phyloP scores from a whole-genome alignment of 106 monocot species.

The Acorus gramineus region DNA sequence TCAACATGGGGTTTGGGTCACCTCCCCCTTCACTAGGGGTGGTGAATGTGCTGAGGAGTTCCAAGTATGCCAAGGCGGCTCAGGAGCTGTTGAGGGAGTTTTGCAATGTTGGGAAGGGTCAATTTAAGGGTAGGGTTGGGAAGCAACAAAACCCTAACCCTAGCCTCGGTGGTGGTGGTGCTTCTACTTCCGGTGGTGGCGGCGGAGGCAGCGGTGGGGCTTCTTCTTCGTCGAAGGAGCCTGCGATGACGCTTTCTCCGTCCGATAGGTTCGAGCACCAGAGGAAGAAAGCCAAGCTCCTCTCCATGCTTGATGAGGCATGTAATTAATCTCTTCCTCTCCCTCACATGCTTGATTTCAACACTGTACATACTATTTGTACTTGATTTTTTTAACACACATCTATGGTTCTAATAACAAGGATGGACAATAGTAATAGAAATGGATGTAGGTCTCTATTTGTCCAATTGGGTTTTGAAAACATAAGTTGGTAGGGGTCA shows the following conservation, averaged over 20 bases:
- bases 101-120: constrained; percentile 75
- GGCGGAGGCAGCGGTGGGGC: constrained; percentile 16
- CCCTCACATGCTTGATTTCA: not conserved
- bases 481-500: too few species aligned
- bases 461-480: too few species aligned
- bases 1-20: constrained; percentile 42
- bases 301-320: constrained; percentile 98
- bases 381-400: too few species aligned
- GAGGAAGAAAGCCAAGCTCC: constrained; percentile 84
- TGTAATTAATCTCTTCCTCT: constrained; percentile 14
- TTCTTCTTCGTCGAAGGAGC: constrained; percentile 38
- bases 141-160: constrained; percentile 23
- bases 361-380: too few species aligned
- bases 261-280: constrained; percentile 90
- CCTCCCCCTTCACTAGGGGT: constrained; percentile 5
- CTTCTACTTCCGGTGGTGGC: constrained; percentile 13
- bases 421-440: too few species aligned
- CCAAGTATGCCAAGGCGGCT: constrained; percentile 74
- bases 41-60: constrained; percentile 54
- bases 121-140: constrained; percentile 25
- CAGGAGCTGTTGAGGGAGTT: constrained; percentile 94
- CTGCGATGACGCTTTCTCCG: constrained; percentile 47
- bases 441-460: too few species aligned
- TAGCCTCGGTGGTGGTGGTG: constrained; percentile 7
- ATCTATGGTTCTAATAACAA: too few species aligned